phyloP scores from a whole-genome alignment of 257 asterid species.

The Gynochthodes officinalis region DNA sequence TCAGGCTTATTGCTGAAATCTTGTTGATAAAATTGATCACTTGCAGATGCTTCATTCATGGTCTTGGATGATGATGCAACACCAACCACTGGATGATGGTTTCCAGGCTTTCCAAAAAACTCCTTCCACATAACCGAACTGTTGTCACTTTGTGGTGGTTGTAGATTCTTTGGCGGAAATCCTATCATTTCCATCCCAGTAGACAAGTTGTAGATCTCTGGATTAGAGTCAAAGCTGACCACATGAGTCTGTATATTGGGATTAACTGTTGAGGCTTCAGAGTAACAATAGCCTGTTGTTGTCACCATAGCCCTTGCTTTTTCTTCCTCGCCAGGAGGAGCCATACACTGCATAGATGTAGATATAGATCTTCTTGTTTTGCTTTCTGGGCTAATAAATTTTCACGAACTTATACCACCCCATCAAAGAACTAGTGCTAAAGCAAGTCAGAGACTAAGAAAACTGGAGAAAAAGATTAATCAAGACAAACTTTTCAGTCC shows the following conservation, averaged over 20 bases:
- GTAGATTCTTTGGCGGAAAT: slow-evolving; percentile 43
- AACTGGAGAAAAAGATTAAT: slow-evolving; percentile 17
- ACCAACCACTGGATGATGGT: slow-evolving; percentile 5
- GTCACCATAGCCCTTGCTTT: slow-evolving; percentile 33
- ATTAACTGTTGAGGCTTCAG: slow-evolving; percentile 33
- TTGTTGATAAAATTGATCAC: slow-evolving; percentile 29
- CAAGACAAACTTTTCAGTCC: too few species aligned
- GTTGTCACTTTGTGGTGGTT: background rate
- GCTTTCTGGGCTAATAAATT: slow-evolving; percentile 1
- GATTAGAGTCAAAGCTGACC: slow-evolving; percentile 25
- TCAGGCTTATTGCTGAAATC: slow-evolving; percentile 18
- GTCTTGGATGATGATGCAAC: slow-evolving; percentile 39
- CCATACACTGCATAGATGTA: slow-evolving; percentile 29
- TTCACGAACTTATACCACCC: slow-evolving; percentile 17
- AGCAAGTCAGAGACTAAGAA: slow-evolving; percentile 15
- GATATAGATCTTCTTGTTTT: slow-evolving; percentile 10
- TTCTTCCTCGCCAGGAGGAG: slow-evolving; percentile 34
- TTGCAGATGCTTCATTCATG: slow-evolving; percentile 25
- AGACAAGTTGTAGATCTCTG: slow-evolving; percentile 60
- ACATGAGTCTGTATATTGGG: slow-evolving; percentile 32
- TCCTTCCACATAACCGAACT: slow-evolving; percentile 42
- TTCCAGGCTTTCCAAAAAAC: slow-evolving; percentile 34
- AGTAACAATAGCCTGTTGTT: slow-evolving; percentile 38
- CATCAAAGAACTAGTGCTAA: slow-evolving; percentile 4
- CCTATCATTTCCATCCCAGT: slow-evolving; percentile 66